Evolutionary conservation across 225 moss, liverwort and hornwort species (phyloP), one percentile per base, ranked within the genome.

Genomic region (Climacium dendroides): DNA sequence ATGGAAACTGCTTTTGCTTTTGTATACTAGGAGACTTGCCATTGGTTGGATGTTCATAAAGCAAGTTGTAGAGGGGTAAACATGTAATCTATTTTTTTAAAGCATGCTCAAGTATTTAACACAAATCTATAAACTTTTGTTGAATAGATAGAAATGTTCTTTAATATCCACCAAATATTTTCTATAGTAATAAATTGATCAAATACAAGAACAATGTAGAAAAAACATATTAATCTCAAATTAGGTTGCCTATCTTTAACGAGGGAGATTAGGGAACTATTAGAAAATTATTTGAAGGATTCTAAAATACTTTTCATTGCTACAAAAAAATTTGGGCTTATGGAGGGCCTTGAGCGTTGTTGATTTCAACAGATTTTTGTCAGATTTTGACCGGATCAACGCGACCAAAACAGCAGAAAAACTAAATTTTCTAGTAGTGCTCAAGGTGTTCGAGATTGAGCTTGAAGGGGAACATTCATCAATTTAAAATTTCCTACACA

Each of bases 21-120:
- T 30, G 5, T 30, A 30, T 10, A 30, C 29, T 30, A 43, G 2
- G 0, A 73, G 19, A 30, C 6, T 43, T 73, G 3, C 20, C 22
- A 52, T 52, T 75, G 22, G 6, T 75, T 75, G 3, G 5, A 52
- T 73, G 50, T 52, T 20, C 22, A 20, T 32, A 19, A 13, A 32
- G 2, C 1, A 2, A 22, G 0, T 48, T 74, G 20, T 13, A 32
- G 0, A 3, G 5, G 20, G 16, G 3, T 19, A 32, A 19, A 19
- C 3, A 20, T 74, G 48, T 32, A 8, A 30, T 8, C 3, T 32
- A 74, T 32, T 30, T 12, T 13, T 0, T 30, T 20, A 19, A 34
- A 20, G 4, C 20, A 47, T 48, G 10, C 11, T 5, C 0, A 3
- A 4, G 13, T 2, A 1, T 30, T 48, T 50, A 8, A 34, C 7